A percentile compares a stretch with the other conserved stretches of the same genome.
phyloP scores from a whole-genome alignment of 2,329 filamentous ascomycete genomes.

The Cordyceps fumosorosea region DNA sequence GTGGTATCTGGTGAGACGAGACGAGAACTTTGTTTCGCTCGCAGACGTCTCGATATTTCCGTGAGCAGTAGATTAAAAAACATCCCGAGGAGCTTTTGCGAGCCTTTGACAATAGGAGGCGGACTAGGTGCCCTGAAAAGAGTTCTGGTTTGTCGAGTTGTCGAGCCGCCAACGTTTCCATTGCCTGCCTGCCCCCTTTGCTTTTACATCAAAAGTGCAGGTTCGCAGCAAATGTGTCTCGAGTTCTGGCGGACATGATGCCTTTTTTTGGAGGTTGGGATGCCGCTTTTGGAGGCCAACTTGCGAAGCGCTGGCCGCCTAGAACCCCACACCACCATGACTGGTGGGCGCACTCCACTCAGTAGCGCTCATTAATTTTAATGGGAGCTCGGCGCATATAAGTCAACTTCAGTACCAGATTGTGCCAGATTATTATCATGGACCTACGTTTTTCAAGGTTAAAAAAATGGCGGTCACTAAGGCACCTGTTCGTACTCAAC shows the following conservation, averaged over 20 bases:
- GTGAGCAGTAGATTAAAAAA: no score
- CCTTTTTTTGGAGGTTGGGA: slow-evolving; percentile 8
- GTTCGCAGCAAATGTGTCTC: slow-evolving; percentile 9
- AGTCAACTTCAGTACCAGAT: not conserved
- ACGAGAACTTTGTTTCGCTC: no score
- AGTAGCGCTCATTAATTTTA: slow-evolving; percentile 8
- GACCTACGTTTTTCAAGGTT: not conserved
- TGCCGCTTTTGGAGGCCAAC: slow-evolving; percentile 11
- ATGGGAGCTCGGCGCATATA: slow-evolving; percentile 6
- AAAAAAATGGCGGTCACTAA: no score
- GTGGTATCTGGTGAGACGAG: no score
- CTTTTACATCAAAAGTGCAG: slow-evolving; percentile 4
- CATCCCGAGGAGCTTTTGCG: no score
- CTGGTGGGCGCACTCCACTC: not conserved
- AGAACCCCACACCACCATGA: slow-evolving; percentile 1
- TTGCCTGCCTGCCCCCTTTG: no score
- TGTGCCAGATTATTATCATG: not conserved
- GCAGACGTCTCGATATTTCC: no score
- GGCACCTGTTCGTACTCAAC: no score
- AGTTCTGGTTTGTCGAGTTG: no score
- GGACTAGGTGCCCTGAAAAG: no score
- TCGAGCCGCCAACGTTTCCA: no score
- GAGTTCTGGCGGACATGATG: slow-evolving; percentile 5
- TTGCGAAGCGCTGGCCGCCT: slow-evolving; percentile 7
- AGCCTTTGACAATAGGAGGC: no score